Evolutionary conservation across 805 yeast species (phyloP), one percentile per base, ranked within the genome.

Genomic region (Ogataea philodendri): DNA sequence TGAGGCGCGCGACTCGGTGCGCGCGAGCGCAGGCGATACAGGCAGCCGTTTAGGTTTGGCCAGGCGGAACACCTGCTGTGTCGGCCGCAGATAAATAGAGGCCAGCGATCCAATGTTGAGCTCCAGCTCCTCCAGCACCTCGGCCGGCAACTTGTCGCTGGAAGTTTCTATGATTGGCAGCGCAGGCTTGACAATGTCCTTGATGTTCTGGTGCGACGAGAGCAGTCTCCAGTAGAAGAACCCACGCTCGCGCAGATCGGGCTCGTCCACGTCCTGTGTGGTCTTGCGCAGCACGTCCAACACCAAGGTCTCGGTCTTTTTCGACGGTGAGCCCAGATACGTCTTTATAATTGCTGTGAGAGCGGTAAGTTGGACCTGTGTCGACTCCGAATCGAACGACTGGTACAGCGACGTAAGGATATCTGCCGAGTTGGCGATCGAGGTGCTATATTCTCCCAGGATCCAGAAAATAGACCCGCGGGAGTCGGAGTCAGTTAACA

Each of bases 241-340:
- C 0, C 90, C 96, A 24, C 96, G 63, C 46, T 86, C 94, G 42
- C 97, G 70, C 8, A 88, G 60, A 60, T 90, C 97, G 0, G 96
- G 96, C 48, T 86, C 81, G 43, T 80, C 79, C 2, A 70, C 65
- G 9, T 78, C 83, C 46, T 86, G 93, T 0, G 94, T 83, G 6
- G 88, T 83, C 55, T 66, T 59, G 50, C 78, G 78, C 37, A 88
- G 61, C 0, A 82, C 65, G 21, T 68, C 66, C 22, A 85, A 63
- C 3, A 87, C 75, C 9, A 81, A 51, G 2, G 63, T 52, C 48
- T 82, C 83, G 2, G 81, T 78, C 14, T 57, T 57, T 9, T 41
- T 41, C 10, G 41, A 36, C 17, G 65, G 55, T 31, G 70, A 67
- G 18, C 39, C 33, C 15, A 85, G 61, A 55, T 83, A 86, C 9